phyloP scores from a whole-genome alignment of 2,329 filamentous ascomycete species.

The Dactylellina leptospora region DNA sequence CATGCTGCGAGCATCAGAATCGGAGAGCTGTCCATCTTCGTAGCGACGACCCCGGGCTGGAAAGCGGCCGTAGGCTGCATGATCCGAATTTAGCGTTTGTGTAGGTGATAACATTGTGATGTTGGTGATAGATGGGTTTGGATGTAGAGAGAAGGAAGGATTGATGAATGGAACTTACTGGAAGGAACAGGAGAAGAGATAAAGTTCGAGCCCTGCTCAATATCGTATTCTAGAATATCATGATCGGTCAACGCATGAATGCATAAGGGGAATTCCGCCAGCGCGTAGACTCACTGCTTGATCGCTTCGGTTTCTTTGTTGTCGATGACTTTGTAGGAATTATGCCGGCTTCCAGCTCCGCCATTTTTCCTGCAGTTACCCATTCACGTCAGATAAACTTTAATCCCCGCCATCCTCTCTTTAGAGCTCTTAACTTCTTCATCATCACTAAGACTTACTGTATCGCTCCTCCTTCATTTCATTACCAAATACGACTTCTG shows the following conservation, averaged over 20 bases:
- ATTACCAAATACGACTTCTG: constrained; percentile 75
- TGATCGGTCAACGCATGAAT: neutral
- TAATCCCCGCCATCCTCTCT: constrained; percentile 7
- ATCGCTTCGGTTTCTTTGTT: constrained; percentile 47
- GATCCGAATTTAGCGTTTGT: neutral
- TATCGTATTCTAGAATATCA: constrained; percentile 33
- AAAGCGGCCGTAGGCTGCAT: constrained; percentile 45
- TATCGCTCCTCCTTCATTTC: constrained; percentile 78
- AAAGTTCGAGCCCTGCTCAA: constrained; percentile 46
- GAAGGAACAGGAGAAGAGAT: constrained; percentile 47
- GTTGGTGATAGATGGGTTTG: neutral
- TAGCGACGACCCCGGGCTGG: constrained; percentile 47
- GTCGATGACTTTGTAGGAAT: constrained; percentile 49
- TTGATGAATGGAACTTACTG: constrained; percentile 29
- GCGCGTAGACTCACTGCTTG: constrained; percentile 39
- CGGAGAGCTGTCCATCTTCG: constrained; percentile 40
- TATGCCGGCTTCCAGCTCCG: constrained; percentile 48
- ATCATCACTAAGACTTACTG: constrained; percentile 62
- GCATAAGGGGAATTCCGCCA: neutral
- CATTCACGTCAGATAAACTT: constrained; percentile 17
- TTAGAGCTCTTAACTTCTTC: too few species aligned
- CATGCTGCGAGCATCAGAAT: constrained; percentile 49
- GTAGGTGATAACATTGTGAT: neutral
- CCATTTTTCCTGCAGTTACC: constrained; percentile 49
- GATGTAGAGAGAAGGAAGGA: neutral